Percentiles rank a stretch among this genome's conserved stretches.
Evolutionary conservation across 495 filamentous ascomycete genomes (phyloP).

Genomic region (Schizothecium vesticola): DNA sequence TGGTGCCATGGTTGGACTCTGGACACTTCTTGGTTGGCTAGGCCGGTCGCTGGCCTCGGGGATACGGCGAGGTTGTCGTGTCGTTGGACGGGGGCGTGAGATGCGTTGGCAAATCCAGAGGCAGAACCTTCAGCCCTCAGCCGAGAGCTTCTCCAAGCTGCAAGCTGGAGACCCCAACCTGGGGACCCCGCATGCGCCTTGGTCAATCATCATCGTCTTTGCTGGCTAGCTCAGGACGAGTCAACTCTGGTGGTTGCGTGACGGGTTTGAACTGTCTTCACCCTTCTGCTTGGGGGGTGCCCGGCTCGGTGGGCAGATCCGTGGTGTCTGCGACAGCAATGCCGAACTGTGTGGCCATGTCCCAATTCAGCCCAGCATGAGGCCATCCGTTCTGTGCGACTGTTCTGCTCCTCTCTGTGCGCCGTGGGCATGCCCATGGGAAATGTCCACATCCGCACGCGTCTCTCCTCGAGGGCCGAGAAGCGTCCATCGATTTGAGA

Average conservation of each 20-base stretch:
- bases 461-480: background rate
- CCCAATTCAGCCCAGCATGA: background rate
- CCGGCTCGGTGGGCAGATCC: background rate
- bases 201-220: constrained; percentile 7
- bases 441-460: background rate
- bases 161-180: background rate
- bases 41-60: background rate
- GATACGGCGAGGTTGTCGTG: background rate
- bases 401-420: background rate
- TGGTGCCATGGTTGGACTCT: background rate
- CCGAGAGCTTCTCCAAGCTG: background rate
- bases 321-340: background rate
- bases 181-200: background rate
- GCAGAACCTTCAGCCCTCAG: background rate
- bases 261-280: constrained; percentile 21
- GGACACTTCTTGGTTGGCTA: background rate
- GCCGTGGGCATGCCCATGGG: background rate
- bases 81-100: background rate
- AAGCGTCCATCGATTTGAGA: background rate
- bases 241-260: constrained; percentile 5
- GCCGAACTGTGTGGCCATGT: background rate
- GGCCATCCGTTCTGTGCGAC: background rate
- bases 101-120: background rate
- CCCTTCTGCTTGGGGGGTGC: background rate
- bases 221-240: constrained; percentile 1